Percentiles rank a stretch among this genome's conserved stretches.
Conservation (phyloP, 371 early-diverging fungal genomes). For the Lichtheimia ornata region DNA sequence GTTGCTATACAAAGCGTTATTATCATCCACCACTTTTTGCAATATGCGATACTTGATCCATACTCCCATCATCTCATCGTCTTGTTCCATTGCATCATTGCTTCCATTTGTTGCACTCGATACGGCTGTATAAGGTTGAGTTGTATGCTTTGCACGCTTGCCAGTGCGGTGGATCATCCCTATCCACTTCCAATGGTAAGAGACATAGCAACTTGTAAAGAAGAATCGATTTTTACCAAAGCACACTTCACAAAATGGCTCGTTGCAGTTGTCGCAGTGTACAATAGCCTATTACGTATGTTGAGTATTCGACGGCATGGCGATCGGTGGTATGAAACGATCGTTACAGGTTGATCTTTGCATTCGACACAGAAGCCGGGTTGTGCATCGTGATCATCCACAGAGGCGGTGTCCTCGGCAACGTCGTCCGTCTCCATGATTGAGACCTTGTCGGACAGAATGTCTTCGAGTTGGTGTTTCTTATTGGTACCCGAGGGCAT, state of each 20-base stretch:
- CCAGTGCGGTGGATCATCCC: slow-evolving; percentile 89
- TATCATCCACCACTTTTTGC: too few species aligned
- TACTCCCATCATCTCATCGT: slow-evolving; percentile 7
- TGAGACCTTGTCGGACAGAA: slow-evolving; percentile 46
- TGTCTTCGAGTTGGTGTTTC: slow-evolving; percentile 40
- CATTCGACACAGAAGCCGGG: slow-evolving; percentile 90
- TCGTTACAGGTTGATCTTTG: slow-evolving; percentile 70
- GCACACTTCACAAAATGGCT: slow-evolving; percentile 92
- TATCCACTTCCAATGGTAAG: slow-evolving; percentile 9
- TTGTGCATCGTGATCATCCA: slow-evolving; percentile 27
- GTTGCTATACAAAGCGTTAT: neutral
- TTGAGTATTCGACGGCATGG: neutral
- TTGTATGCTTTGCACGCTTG: slow-evolving; percentile 65
- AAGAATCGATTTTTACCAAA: slow-evolving; percentile 43
- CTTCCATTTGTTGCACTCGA: neutral
- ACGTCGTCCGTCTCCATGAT: slow-evolving; percentile 50
- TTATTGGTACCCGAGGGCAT: slow-evolving; percentile 32
- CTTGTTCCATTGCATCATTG: slow-evolving; percentile 14
- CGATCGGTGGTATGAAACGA: neutral
- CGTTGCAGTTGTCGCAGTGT: slow-evolving; percentile 76
- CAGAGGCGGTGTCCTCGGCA: slow-evolving; percentile 29
- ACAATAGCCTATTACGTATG: slow-evolving; percentile 47
- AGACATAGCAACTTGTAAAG: neutral
- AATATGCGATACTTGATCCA: too few species aligned
- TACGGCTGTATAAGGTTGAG: slow-evolving; percentile 26